These are phyloP conservation scores for Kodamaea jinghongensis DNA, from an alignment of 805 yeast species.

Conservation along the genomic window DNA sequence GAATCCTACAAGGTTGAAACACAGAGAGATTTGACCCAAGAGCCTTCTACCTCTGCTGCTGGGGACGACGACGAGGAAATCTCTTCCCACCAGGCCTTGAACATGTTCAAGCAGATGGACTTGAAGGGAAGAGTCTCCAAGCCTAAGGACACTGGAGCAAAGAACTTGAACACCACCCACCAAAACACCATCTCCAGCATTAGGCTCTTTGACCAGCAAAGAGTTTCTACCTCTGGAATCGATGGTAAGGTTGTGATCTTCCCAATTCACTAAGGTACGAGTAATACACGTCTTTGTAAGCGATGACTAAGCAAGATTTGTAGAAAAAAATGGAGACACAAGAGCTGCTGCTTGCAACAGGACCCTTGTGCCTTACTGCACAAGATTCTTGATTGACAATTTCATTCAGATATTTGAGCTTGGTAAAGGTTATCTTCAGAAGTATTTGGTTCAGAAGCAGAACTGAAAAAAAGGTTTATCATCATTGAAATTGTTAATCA, in stretches of 20 bases:
- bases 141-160: slow-evolving; percentile 25
- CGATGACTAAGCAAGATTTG: slow-evolving; percentile 1
- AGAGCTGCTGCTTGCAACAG: too few relatives aligned
- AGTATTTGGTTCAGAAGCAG: slow-evolving; percentile 87
- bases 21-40: slow-evolving; percentile 43
- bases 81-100: slow-evolving; percentile 74
- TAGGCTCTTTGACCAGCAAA: slow-evolving; percentile 44
- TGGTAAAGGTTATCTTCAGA: slow-evolving; percentile 79
- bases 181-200: slow-evolving; percentile 83
- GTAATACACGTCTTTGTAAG: slow-evolving; percentile 1
- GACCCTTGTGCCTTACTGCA: background rate
- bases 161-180: slow-evolving; percentile 70
- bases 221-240: slow-evolving; percentile 69
- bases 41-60: slow-evolving; percentile 35
- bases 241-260: slow-evolving; percentile 92
- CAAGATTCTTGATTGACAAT: background rate
- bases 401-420: slow-evolving; percentile 46
- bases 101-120: slow-evolving; percentile 94
- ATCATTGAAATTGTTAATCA: slow-evolving; percentile 42
- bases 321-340: background rate
- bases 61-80: slow-evolving; percentile 53
- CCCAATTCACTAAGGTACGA: slow-evolving; percentile 4
- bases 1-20: slow-evolving; percentile 56
- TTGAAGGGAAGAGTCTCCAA: slow-evolving; percentile 76
- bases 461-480: slow-evolving; percentile 72